A percentile compares a stretch with the other conserved stretches of the same genome.
Conservation (phyloP, 2,329 filamentous ascomycete genomes). For the Endoconidiophora polonica region DNA sequence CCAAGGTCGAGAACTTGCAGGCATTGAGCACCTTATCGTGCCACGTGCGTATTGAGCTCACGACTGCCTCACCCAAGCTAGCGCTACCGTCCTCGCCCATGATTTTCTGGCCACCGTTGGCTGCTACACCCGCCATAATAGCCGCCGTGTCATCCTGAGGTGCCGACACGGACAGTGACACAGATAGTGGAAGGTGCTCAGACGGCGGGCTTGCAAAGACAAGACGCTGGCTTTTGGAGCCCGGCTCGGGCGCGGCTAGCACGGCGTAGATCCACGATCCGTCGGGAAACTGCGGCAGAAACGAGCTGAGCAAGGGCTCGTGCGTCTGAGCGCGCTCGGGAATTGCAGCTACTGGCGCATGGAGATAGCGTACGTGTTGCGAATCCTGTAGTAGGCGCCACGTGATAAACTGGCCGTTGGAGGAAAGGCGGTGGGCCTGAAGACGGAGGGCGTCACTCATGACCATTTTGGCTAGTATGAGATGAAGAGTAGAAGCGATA, state of each 20-base stretch:
- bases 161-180: not conserved
- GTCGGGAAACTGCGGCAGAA: slow-evolving; percentile 1
- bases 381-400: slow-evolving; percentile 3
- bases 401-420: slow-evolving; percentile 1
- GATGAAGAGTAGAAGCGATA: not conserved
- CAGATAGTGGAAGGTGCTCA: not conserved
- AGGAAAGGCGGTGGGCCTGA: slow-evolving; percentile 5
- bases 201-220: not conserved
- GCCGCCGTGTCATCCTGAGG: not conserved
- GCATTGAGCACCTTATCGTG: not conserved
- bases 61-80: too few relatives aligned
- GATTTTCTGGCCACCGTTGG: not conserved
- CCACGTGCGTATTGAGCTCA: not conserved
- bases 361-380: too few relatives aligned
- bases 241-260: not conserved
- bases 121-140: not conserved
- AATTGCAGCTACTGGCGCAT: too few relatives aligned
- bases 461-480: not conserved
- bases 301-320: not conserved
- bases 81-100: not conserved
- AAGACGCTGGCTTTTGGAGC: not conserved
- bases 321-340: slow-evolving; percentile 2
- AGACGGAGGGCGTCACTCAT: not conserved
- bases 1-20: not conserved
- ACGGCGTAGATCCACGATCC: not conserved